phyloP scores from a whole-genome alignment of 2,329 filamentous ascomycete genomes.

The Alternaria sp. region DNA sequence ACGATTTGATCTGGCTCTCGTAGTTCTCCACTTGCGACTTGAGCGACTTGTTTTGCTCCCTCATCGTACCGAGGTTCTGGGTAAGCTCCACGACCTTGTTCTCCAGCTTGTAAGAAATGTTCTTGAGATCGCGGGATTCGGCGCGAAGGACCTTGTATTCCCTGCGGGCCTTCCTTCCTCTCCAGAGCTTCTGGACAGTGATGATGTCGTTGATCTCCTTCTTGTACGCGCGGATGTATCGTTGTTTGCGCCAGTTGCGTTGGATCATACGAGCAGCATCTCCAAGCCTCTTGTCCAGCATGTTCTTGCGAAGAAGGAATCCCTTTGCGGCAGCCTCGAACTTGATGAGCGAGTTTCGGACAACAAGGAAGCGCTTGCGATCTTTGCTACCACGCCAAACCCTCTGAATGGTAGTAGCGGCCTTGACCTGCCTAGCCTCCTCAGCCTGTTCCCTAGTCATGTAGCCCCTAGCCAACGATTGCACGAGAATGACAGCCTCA shows the following conservation, averaged over 20 bases:
- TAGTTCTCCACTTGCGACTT: slow-evolving; percentile 92
- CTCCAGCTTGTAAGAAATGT: slow-evolving; percentile 99
- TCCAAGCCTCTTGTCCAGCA: slow-evolving; percentile 91
- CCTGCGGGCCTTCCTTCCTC: slow-evolving; percentile 80
- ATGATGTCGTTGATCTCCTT: slow-evolving; percentile 89
- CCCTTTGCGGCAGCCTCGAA: slow-evolving; percentile 93
- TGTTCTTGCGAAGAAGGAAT: slow-evolving; percentile 86
- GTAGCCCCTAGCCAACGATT: slow-evolving; percentile 79
- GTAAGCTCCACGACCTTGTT: slow-evolving; percentile 99
- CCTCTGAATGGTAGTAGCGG: slow-evolving; percentile 92
- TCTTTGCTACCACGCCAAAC: slow-evolving; percentile 95
- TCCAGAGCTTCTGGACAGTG: slow-evolving; percentile 91
- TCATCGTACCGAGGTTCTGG: slow-evolving; percentile 89
- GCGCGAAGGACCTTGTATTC: slow-evolving; percentile 92
- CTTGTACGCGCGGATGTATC: slow-evolving; percentile 81
- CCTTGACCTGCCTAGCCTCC: slow-evolving; percentile 81
- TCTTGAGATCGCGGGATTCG: slow-evolving; percentile 97
- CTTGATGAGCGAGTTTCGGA: slow-evolving; percentile 83
- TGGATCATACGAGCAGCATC: slow-evolving; percentile 93
- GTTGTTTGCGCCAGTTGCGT: slow-evolving; percentile 83
- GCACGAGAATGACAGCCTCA: slow-evolving; percentile 79
- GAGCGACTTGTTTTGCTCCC: slow-evolving; percentile 91
- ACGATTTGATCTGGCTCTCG: slow-evolving; percentile 93
- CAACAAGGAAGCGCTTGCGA: slow-evolving; percentile 77
- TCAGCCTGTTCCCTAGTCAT: slow-evolving; percentile 79